These are phyloP conservation scores for Hyphopichia burtonii DNA, from an alignment of 1,139 yeast genomes.

Conservation along the genomic window DNA sequence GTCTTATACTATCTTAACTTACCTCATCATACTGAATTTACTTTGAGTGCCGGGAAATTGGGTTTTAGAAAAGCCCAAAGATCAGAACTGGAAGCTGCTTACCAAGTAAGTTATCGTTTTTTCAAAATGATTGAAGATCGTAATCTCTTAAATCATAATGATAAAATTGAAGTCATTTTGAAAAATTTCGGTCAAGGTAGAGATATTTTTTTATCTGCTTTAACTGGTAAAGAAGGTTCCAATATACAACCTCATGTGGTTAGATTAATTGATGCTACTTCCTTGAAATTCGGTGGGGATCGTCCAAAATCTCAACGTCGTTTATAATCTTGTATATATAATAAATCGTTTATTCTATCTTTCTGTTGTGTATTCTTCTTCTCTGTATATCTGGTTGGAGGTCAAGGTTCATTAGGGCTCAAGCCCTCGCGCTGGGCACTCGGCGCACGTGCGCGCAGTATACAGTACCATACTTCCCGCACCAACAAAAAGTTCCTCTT, in stretches of 20 bases:
- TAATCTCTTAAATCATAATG: constrained; percentile 48
- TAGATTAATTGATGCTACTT: constrained; percentile 75
- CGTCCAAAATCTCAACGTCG: constrained; percentile 84
- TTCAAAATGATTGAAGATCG: constrained; percentile 69
- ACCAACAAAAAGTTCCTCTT: neutral
- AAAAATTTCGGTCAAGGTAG: constrained; percentile 89
- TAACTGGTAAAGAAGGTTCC: constrained; percentile 87
- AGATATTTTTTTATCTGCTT: constrained; percentile 79
- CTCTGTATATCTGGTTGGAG: too few relatives aligned
- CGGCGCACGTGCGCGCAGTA: too few relatives aligned
- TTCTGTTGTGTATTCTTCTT: neutral
- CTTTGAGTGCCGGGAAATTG: constrained; percentile 68
- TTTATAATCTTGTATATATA: too few relatives aligned
- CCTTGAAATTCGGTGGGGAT: constrained; percentile 88
- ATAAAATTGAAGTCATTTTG: constrained; percentile 68
- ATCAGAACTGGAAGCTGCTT: constrained; percentile 93
- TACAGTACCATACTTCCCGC: too few relatives aligned
- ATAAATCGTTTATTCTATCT: too few relatives aligned
- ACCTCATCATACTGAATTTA: constrained; percentile 71
- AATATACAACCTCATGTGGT: constrained; percentile 61
- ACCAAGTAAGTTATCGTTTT: constrained; percentile 75
- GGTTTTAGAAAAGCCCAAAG: constrained; percentile 80
- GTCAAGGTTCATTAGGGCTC: too few relatives aligned
- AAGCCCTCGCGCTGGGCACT: too few relatives aligned
- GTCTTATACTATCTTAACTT: constrained; percentile 76